Conservation (phyloP, 495 filamentous ascomycete species). For the Annulohypoxylon bovei region DNA sequence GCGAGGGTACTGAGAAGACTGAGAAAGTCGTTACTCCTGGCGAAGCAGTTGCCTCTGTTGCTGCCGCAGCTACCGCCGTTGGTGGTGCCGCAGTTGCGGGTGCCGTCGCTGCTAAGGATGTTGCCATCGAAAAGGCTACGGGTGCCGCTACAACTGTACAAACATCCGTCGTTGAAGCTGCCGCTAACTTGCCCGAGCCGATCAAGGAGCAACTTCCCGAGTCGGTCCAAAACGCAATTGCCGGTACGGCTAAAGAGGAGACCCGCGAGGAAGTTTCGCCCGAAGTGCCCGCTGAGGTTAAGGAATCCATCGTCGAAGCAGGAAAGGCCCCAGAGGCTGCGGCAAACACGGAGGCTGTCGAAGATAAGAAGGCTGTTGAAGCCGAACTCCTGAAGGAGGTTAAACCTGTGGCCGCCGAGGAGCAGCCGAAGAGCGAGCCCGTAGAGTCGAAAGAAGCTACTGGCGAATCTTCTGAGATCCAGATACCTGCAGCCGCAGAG, state of each 20-base stretch:
- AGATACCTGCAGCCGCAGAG: conserved; percentile 33
- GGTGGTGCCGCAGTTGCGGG: conserved; percentile 54
- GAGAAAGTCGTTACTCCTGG: conserved; percentile 54
- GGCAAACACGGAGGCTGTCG: conserved; percentile 70
- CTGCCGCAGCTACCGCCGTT: conserved; percentile 48
- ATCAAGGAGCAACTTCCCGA: conserved; percentile 50
- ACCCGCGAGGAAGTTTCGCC: conserved; percentile 52
- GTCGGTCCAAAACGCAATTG: conserved; percentile 44
- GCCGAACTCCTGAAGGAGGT: conserved; percentile 67
- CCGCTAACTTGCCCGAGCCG: conserved; percentile 47
- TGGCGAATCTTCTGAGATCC: conserved; percentile 40
- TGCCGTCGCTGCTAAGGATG: conserved; percentile 49
- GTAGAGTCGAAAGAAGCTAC: conserved; percentile 13
- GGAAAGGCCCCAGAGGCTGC: conserved; percentile 75
- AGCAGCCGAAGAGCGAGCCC: conserved; percentile 36
- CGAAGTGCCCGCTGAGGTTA: conserved; percentile 76
- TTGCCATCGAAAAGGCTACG: conserved; percentile 45
- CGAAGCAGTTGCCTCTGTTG: conserved; percentile 53
- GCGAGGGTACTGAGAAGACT: conserved; percentile 57
- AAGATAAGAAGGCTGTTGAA: conserved; percentile 82
- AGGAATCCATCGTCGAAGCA: conserved; percentile 74
- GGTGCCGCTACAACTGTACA: conserved; percentile 43
- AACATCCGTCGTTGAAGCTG: conserved; percentile 40
- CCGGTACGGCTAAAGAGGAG: conserved; percentile 41
- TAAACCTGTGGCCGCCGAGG: conserved; percentile 55